Evolutionary conservation across 163 green algal genomes (phyloP).

Genomic region (Scenedesmus sp.): DNA sequence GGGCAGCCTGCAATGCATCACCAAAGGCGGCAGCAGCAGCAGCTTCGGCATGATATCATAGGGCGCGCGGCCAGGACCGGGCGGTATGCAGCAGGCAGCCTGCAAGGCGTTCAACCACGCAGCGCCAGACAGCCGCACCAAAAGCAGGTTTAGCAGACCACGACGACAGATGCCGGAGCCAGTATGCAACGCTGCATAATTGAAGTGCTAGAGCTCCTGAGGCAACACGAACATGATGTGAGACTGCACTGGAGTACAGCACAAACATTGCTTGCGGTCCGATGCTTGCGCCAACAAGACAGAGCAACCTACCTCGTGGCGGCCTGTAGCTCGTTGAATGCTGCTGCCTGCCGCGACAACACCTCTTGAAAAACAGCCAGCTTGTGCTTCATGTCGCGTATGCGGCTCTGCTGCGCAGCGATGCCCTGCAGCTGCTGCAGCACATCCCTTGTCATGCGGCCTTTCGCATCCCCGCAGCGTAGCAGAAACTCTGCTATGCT

Average conservation of each 20-base stretch:
- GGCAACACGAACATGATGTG: too few relatives aligned
- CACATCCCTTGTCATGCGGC: conserved; percentile 83
- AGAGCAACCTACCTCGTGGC: conserved; percentile 56
- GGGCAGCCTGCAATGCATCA: conserved; percentile 61
- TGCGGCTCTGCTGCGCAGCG: conserved; percentile 86
- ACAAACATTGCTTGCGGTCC: neutral
- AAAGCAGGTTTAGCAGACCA: neutral
- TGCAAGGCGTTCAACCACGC: neutral
- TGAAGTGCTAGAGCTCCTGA: too few relatives aligned
- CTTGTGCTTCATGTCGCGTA: conserved; percentile 87
- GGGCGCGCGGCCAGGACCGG: conserved; percentile 85
- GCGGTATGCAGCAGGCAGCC: conserved; percentile 69
- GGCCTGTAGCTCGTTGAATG: conserved; percentile 81
- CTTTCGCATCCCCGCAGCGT: conserved; percentile 62
- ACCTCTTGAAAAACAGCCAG: conserved; percentile 86
- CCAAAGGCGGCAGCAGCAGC: too few relatives aligned
- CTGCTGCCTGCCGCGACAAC: conserved; percentile 76
- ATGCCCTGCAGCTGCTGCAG: conserved; percentile 85
- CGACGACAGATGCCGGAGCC: too few relatives aligned
- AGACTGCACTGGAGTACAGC: neutral
- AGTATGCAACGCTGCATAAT: too few relatives aligned
- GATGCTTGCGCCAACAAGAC: neutral
- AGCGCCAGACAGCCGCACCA: neutral
- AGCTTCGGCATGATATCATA: too few relatives aligned
- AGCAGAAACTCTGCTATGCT: conserved; percentile 21